Evolutionary conservation across 139 green algal genomes (phyloP), one percentile per base, ranked within the genome.

Genomic region (Eudorina sp.): DNA sequence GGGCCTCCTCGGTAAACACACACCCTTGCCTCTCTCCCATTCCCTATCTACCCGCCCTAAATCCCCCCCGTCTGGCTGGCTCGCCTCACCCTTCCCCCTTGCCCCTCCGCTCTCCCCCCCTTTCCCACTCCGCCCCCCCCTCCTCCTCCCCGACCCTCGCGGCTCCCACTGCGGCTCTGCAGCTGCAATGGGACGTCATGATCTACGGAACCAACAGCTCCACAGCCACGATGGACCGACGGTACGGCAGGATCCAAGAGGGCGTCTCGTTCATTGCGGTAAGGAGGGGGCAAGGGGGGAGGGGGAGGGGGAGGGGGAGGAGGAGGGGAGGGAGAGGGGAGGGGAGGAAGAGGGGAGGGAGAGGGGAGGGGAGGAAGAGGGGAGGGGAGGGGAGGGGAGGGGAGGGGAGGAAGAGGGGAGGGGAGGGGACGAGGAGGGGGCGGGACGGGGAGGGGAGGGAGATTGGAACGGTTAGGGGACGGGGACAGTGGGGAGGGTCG

Each of bases 121-220:
- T n/a, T n/a, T n/a, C n/a, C n/a, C n/a, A n/a, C 55, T 19, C 55
- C 23, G 8, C 21, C 55, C 16, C 8, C 69, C 69, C 38, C 69
- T 34, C 69, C 40, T 29, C 62, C 27, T 21, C 62, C n/a, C n/a
- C n/a, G n/a, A n/a, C n/a, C n/a, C 62, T n/a, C 21, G 55, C 16
- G 8, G 23, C 16, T 18, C 55, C 48, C 29, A 45, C 5, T 27
- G 45, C 46, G 45, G 5, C 19, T 36, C 76, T 18, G 41, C 79
- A 77, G 62, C 6, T 86, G 80, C 43, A 86, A 34, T 88, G 64
- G 64, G 82, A 88, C 34, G 66, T 88, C 23, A 78, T 41, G 46
- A 51, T 88, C 64, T 88, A 88, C 66, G 82, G 82, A 64, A 29
- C 3, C 64, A 88, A 88, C 82, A 27, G 2, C 45, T 80, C 43